Evolutionary conservation across 129 eudicot genomes (phyloP).

Genomic region (Ambrosia artemisiifolia): DNA sequence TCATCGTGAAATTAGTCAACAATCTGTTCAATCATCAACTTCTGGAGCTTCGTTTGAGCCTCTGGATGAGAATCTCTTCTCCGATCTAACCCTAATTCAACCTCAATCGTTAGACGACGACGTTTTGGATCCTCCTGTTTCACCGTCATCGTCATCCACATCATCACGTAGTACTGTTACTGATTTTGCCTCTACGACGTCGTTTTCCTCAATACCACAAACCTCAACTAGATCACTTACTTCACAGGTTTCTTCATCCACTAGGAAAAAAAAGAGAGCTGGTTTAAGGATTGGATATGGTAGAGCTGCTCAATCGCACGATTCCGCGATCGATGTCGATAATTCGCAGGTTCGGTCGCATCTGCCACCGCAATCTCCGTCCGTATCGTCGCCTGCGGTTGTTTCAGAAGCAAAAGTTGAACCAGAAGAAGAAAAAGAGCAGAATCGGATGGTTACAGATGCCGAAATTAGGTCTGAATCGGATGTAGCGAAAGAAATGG

Average conservation of each 20-base stretch:
- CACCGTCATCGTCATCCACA: slow-evolving; percentile 28
- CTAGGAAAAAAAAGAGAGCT: slow-evolving; percentile 62
- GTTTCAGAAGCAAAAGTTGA: slow-evolving; percentile 15
- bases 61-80: slow-evolving; percentile 65
- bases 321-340: slow-evolving; percentile 14
- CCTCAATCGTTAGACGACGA: slow-evolving; percentile 30
- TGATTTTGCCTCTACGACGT: slow-evolving; percentile 11
- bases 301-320: slow-evolving; percentile 26
- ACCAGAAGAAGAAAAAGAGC: slow-evolving; percentile 9
- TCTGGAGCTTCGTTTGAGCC: slow-evolving; percentile 39
- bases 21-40: slow-evolving; percentile 12
- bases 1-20: slow-evolving; percentile 11
- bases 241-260: slow-evolving; percentile 38
- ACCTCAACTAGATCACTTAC: slow-evolving; percentile 16
- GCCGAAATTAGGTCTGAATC: not conserved
- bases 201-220: slow-evolving; percentile 17
- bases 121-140: slow-evolving; percentile 25
- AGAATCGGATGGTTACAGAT: slow-evolving; percentile 6
- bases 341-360: not conserved
- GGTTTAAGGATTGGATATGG: slow-evolving; percentile 66
- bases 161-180: slow-evolving; percentile 26
- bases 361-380: not conserved
- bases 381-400: slow-evolving; percentile 5
- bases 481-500: not conserved
- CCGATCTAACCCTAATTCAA: slow-evolving; percentile 61